Base-by-base conservation (phyloP, 306 rosid species). In the Adenanthera pavonina region DNA sequence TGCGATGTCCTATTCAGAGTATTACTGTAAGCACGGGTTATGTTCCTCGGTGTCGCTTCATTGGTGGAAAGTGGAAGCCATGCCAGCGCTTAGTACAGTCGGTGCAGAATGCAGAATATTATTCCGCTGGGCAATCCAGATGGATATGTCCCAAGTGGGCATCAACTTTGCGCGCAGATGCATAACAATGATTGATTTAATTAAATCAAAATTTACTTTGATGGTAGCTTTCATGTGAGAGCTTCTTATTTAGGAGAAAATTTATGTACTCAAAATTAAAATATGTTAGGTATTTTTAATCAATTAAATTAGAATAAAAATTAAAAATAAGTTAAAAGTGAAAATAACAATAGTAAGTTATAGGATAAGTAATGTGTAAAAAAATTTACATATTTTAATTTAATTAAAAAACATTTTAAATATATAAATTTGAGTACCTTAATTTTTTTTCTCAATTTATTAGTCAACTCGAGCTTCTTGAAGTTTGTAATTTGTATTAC, bases 81-180 rank as follows among this genome's bases (percentile, higher is more conserved):
- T 4, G 20, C 25, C 15, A 56, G 61, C 43, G 41, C 13, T 46
- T n/a, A 60, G 30, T 25, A 25, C 1, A 25, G 83, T 72, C 74
- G 74, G 80, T 52, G 70, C 35, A 54, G 38, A 53, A 40, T 36
- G 25, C 67, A 52, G 44, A 47, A 60, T 20, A 69, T 69, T 34
- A 81, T 76, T 57, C 70, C 52, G 38, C 16, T 62, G 77, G 56
- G 48, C 72, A 69, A 14, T 82, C 85, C 78, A 57, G 48, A 51
- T 69, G 47, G 60, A 49, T 11, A 30, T 60, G 78, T 36, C 72
- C 77, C 7, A 20, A 69, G 65, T 68, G 64, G 66, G 4, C 36
- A 9, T 76, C 40, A 25, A 3, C 85, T 60, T 46, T 81, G 61
- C 6, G 12, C 69, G 13, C 9, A 79, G 62, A 54, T 25, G 30